Evolutionary conservation across 2,329 filamentous ascomycete genomes (phyloP).

Genomic region (Hymenoscyphus fructigenus): DNA sequence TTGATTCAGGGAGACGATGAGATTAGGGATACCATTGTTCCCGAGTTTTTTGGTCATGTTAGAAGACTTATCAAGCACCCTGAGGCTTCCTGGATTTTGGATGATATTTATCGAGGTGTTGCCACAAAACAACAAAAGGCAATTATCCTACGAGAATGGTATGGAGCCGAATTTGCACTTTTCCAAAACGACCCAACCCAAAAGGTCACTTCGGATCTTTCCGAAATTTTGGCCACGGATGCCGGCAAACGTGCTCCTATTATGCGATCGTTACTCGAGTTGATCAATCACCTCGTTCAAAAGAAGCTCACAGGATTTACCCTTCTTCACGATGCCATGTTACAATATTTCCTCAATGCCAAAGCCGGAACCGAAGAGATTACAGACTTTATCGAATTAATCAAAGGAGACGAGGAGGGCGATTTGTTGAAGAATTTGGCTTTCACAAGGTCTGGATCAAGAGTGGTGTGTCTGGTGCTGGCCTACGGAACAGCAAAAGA

Average conservation of each 20-base stretch:
- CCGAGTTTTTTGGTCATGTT: constrained; percentile 93
- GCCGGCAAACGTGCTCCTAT: constrained; percentile 87
- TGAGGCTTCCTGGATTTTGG: constrained; percentile 95
- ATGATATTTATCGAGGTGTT: constrained; percentile 90
- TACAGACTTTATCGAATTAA: constrained; percentile 81
- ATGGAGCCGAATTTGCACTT: constrained; percentile 87
- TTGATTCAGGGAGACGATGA: constrained; percentile 88
- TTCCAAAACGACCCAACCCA: constrained; percentile 61
- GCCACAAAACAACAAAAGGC: constrained; percentile 86
- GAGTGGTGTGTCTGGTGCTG: constrained; percentile 76
- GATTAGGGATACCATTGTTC: constrained; percentile 83
- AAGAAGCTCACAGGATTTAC: constrained; percentile 98
- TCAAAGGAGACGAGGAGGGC: constrained; percentile 89
- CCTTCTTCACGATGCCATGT: constrained; percentile 96
- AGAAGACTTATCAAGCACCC: constrained; percentile 92
- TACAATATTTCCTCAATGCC: constrained; percentile 88
- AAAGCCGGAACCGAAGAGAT: constrained; percentile 77
- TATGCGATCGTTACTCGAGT: constrained; percentile 78
- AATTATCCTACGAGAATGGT: constrained; percentile 88
- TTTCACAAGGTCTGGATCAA: constrained; percentile 86
- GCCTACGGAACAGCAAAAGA: constrained; percentile 90
- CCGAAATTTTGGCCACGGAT: constrained; percentile 69
- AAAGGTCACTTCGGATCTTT: constrained; percentile 59
- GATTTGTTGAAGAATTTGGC: constrained; percentile 93
- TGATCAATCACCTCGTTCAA: constrained; percentile 90